phyloP scores from a whole-genome alignment of 2,329 filamentous ascomycete species.

The Botryotinia convoluta region DNA sequence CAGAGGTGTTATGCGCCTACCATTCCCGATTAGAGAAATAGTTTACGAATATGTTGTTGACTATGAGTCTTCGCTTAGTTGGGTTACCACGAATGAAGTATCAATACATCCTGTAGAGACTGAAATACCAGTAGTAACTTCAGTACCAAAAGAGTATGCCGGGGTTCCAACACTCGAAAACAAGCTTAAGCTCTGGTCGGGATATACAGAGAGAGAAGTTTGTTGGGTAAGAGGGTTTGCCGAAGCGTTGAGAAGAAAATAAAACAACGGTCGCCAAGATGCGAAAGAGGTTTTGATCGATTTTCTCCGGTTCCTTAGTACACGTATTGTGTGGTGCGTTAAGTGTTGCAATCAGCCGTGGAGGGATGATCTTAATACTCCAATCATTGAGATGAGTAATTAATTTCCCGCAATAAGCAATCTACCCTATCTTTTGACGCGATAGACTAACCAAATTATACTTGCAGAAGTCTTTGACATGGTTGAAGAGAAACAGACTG shows the following conservation, averaged over 20 bases:
- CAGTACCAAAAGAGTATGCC: too few relatives aligned
- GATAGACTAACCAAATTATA: not conserved
- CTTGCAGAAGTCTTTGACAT: not conserved
- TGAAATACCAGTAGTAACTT: too few relatives aligned
- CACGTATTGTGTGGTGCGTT: not conserved
- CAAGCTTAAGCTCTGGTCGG: accelerated
- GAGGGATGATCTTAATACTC: not conserved
- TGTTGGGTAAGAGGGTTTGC: constrained; percentile 2
- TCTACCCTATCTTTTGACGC: too few relatives aligned
- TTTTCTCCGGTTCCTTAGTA: not conserved
- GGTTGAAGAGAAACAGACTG: not conserved
- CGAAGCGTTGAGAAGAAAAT: not conserved
- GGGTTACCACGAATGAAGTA: not conserved
- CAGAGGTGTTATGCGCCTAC: not conserved
- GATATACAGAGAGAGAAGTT: not conserved
- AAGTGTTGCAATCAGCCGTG: not conserved
- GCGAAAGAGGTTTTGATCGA: not conserved
- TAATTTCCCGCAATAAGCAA: too few relatives aligned
- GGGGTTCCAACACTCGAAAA: not conserved
- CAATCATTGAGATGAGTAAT: not conserved
- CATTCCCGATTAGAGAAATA: not conserved
- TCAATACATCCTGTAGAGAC: accelerated
- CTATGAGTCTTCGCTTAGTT: not conserved
- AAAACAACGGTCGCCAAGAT: not conserved
- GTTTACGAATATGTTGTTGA: not conserved